These are phyloP conservation scores for Edaphochlamys debaryana DNA, from an alignment of 139 green algal genomes.

Conservation along the genomic window DNA sequence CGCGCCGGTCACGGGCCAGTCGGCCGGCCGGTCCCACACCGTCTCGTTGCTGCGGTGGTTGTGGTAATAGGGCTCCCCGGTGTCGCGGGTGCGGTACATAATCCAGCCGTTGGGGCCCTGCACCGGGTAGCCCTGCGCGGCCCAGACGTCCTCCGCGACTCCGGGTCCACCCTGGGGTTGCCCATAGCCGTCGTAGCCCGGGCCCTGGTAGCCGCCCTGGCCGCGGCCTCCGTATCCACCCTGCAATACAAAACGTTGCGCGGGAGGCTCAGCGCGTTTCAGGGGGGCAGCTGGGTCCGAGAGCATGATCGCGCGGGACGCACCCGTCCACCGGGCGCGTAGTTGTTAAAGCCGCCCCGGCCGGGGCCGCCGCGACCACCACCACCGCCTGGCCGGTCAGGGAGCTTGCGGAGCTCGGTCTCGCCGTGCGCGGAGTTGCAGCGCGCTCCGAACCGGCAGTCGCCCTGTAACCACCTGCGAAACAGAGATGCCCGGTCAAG, in stretches of 20 bases:
- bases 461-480: slow-evolving; percentile 82
- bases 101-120: slow-evolving; percentile 79
- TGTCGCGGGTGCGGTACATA: slow-evolving; percentile 68
- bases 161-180: background rate
- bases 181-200: slow-evolving; percentile 5
- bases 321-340: slow-evolving; percentile 19
- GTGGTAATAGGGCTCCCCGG: slow-evolving; percentile 81
- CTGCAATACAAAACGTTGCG: slow-evolving; percentile 13
- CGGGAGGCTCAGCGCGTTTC: too few relatives aligned
- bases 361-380: slow-evolving; percentile 40
- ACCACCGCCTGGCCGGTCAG: slow-evolving; percentile 44
- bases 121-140: slow-evolving; percentile 65
- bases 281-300: too few relatives aligned
- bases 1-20: slow-evolving; percentile 18
- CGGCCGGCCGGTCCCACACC: slow-evolving; percentile 32
- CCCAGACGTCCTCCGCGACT: slow-evolving; percentile 63
- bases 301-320: too few relatives aligned
- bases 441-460: slow-evolving; percentile 91
- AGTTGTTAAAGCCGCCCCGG: slow-evolving; percentile 32
- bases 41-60: slow-evolving; percentile 55
- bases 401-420: slow-evolving; percentile 82
- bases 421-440: slow-evolving; percentile 98
- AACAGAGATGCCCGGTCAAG: background rate
- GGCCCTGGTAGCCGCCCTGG: slow-evolving; percentile 34
- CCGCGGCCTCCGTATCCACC: slow-evolving; percentile 37